Evolutionary conservation across 768 basidiomycete genomes (phyloP).

Genomic region (Leccinum subtestaceum): DNA sequence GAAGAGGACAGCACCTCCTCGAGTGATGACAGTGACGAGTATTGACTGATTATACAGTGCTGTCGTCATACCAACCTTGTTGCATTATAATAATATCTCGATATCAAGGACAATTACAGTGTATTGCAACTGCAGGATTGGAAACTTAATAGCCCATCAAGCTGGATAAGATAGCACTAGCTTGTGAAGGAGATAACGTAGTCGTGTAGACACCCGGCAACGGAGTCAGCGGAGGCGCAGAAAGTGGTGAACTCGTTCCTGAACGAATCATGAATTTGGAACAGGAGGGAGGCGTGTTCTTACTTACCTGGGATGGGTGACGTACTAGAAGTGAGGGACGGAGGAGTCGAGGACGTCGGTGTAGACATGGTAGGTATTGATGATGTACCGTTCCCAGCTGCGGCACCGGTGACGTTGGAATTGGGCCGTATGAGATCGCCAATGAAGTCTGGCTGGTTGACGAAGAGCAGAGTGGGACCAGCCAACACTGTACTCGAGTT

Average conservation of each 20-base stretch:
- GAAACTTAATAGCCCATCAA: slow-evolving; percentile 15
- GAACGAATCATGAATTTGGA: slow-evolving; percentile 4
- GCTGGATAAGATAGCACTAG: slow-evolving; percentile 34
- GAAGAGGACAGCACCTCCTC: slow-evolving; percentile 52
- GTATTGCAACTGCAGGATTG: slow-evolving; percentile 1
- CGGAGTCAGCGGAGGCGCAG: slow-evolving; percentile 4
- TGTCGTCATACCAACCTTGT: slow-evolving; percentile 5
- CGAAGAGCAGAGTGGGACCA: slow-evolving; percentile 68
- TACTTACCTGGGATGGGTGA: not conserved
- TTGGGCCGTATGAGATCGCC: slow-evolving; percentile 42
- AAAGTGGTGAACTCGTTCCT: slow-evolving; percentile 20
- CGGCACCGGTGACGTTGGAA: slow-evolving; percentile 3
- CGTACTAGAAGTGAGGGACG: not conserved
- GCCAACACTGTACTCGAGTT: slow-evolving; percentile 45
- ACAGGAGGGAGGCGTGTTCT: not conserved
- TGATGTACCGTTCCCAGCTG: not conserved
- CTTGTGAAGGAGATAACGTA: slow-evolving; percentile 25
- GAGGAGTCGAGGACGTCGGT: not conserved
- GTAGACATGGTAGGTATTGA: slow-evolving; percentile 2
- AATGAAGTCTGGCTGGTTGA: slow-evolving; percentile 53
- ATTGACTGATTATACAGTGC: slow-evolving; percentile 27
- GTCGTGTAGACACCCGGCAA: slow-evolving; percentile 9
- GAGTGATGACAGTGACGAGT: slow-evolving; percentile 55
- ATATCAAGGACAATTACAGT: slow-evolving; percentile 1
- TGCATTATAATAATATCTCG: slow-evolving; percentile 3